Base-by-base conservation (phyloP, 495 filamentous ascomycete species). In the Penicillium roqueforti region DNA sequence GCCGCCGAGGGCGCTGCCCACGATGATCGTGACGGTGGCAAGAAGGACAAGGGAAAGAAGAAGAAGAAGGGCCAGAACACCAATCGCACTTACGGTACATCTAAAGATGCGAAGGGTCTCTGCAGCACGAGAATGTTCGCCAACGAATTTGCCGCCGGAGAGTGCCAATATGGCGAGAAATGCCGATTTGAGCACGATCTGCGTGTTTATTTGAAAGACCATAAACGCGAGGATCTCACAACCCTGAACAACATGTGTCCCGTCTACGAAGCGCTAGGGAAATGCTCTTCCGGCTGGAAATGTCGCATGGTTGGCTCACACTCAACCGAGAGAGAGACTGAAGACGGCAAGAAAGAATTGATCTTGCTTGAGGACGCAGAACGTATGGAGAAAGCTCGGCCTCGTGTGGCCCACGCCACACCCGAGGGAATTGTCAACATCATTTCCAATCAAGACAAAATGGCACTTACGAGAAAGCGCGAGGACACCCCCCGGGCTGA, bases 61-160 rank as follows among this genome's bases (percentile, higher is more conserved):
- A 82, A 84, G 64, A 86, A 85, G 63, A 86, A 87, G 60, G 91
- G 92, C 25, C 93, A 97, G 67, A 97, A 98, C 64, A 91, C 83
- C 55, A 83, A 80, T 57, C 83, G 93, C 47, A 81, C 80, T n/a
- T 98, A 95, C 63, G 92, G 91, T 39, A 81, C 68, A 38, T 91
- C 88, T 16, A 79, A 81, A 39, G 93, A 98, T 68, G 81, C 79
- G 10, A 75, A 92, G 29, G 82, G 82, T 36, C 78, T 98, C 4
- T 98, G 93, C 71, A 80, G 81, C 45, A 89, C 80, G 32, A 75
- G 87, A 52, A 78, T 77, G 7, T 80, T 76, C 57, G 76, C 66
- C 25, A 76, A 84, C 20, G 91, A 97, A 66, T 93, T 92, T 62
- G 89, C 85, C 3, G 90, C 87, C 3, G 61, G 51, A 18, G 71